Base-by-base conservation (phyloP, 208 protist species). In the Kentomonas sorsogonicus region DNA sequence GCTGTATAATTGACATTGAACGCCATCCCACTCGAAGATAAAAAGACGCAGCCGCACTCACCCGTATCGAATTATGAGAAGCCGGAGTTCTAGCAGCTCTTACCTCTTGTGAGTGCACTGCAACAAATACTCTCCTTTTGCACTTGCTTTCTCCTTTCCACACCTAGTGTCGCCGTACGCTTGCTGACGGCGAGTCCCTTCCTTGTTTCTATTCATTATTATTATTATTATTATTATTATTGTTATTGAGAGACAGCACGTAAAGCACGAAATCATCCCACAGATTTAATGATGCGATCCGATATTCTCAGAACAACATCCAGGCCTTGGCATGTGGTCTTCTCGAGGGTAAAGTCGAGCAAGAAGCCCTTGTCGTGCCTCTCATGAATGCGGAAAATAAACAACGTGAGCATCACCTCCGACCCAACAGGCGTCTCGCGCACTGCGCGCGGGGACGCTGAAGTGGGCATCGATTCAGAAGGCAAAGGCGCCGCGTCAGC, bases 361-460 rank as follows among this genome's bases (percentile, higher is more conserved):
- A 94, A 33, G 48, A 77, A 91, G 0, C 87, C 83, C 38, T 69
- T 79, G 25, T 90, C 79, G 54, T 89, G 87, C 13, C 79, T 75
- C 58, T 94, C 87, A 38, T 89, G 78, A 34, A 94, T 88, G 31
- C 87, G 83, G 52, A 94, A 87, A n/a, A 94, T 46, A 36, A 90
- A 75, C 6, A 94, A 30, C 0, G 61, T 72, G 29, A 94, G 27
- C 27, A 86, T 56, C 5, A 94, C 74, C 15, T 34, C 60, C 1
- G 33, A 50, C 55, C 2, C 33, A 2, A 7, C 33, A 11, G 13
- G 27, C 7, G 15, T 41, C 5, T 33, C 22, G 11, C 47, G 36
- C 0, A 38, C 44, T 1, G 53, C 4, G 15, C 29, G 38, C 45
- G 50, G 29, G 20, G 41, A 1, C 6, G 23, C 44, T 18, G 53